Evolutionary conservation across 2,329 filamentous ascomycete genomes (phyloP).

Genomic region (Nemania abortiva): DNA sequence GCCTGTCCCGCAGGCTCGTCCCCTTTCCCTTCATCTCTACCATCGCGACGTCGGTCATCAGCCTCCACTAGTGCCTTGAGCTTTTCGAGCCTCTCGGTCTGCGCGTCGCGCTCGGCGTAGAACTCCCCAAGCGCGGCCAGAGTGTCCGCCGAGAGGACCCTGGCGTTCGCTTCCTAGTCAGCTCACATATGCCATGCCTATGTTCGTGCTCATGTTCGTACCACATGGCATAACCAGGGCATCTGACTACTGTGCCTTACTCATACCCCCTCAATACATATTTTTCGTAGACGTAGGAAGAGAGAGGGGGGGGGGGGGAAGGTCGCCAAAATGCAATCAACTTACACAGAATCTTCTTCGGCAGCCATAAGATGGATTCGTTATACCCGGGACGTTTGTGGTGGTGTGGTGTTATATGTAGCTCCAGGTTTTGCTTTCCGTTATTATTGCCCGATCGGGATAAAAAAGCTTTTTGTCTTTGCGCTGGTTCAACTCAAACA

Average conservation of each 20-base stretch:
- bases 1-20: slow-evolving; percentile 38
- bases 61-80: slow-evolving; percentile 72
- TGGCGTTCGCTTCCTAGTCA: slow-evolving; percentile 47
- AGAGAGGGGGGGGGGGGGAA: not conserved
- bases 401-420: not conserved
- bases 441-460: slow-evolving; percentile 14
- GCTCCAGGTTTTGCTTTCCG: not conserved
- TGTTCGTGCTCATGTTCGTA: not conserved
- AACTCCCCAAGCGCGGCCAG: slow-evolving; percentile 79
- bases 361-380: slow-evolving; percentile 45
- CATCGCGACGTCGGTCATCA: slow-evolving; percentile 40
- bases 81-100: slow-evolving; percentile 74
- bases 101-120: slow-evolving; percentile 77
- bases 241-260: too few relatives aligned
- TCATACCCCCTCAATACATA: too few relatives aligned
- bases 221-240: not conserved
- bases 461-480: too few relatives aligned
- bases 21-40: not conserved
- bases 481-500: too few relatives aligned
- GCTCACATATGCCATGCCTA: not conserved
- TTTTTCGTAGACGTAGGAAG: not conserved
- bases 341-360: slow-evolving; percentile 64
- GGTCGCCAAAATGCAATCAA: not conserved
- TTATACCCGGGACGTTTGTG: not conserved
- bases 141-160: slow-evolving; percentile 73